phyloP scores from a whole-genome alignment of 257 asterid genomes.

The Coffea canephora region DNA sequence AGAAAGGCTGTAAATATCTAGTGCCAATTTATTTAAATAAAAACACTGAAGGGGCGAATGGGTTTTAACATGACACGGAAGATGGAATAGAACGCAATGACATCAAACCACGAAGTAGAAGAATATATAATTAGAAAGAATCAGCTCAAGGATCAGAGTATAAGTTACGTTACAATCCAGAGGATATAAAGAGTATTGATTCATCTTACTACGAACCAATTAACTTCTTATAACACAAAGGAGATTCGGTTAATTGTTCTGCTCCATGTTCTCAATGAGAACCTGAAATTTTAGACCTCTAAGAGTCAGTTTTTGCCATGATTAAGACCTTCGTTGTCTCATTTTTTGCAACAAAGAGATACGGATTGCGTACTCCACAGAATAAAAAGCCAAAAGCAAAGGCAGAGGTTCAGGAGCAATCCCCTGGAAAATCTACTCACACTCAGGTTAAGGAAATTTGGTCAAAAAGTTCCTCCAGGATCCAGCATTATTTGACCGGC shows the following conservation, averaged over 20 bases:
- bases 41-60: background rate
- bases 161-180: background rate
- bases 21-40: background rate
- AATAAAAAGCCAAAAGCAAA: background rate
- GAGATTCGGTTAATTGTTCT: background rate
- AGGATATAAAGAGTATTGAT: background rate
- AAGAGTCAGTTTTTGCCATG: too few relatives aligned
- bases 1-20: conserved; percentile 7
- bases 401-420: background rate
- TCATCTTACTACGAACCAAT: background rate
- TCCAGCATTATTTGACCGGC: background rate
- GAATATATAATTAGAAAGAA: background rate
- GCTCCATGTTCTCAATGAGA: too few relatives aligned
- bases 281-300: too few relatives aligned
- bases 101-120: background rate
- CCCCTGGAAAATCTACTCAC: conserved; percentile 1
- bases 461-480: background rate
- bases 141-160: background rate
- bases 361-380: background rate
- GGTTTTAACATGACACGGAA: background rate
- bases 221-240: background rate
- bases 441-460: background rate
- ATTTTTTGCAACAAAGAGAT: background rate
- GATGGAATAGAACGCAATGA: background rate
- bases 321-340: too few relatives aligned